phyloP scores from a whole-genome alignment of 106 monocot species.

The Dioscorea dumetorum region DNA sequence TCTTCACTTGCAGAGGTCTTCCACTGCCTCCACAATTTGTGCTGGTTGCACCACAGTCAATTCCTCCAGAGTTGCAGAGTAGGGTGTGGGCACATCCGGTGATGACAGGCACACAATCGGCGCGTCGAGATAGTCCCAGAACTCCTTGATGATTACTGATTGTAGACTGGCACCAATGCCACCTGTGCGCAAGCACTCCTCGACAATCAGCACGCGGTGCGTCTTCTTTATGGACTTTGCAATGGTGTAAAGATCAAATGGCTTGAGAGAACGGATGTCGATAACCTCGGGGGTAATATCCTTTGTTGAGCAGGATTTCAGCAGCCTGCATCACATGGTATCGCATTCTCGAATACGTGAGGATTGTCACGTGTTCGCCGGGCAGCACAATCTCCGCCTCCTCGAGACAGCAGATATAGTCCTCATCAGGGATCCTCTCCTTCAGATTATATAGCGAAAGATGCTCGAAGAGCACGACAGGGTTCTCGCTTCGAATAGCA shows the following conservation, averaged over 20 bases:
- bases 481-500: slow-evolving; percentile 42
- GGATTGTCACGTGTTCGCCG: slow-evolving; percentile 85
- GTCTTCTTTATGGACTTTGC: slow-evolving; percentile 93
- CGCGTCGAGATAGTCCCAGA: slow-evolving; percentile 93
- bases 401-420: slow-evolving; percentile 27
- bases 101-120: slow-evolving; percentile 78
- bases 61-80: slow-evolving; percentile 82
- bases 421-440: no score
- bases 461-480: slow-evolving; percentile 40
- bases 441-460: slow-evolving; percentile 36
- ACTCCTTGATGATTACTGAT: slow-evolving; percentile 84
- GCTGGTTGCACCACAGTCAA: slow-evolving; percentile 91
- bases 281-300: slow-evolving; percentile 97
- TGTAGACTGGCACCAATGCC: slow-evolving; percentile 89
- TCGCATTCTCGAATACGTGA: slow-evolving; percentile 78
- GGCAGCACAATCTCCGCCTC: slow-evolving; percentile 95
- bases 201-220: slow-evolving; percentile 82
- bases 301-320: slow-evolving; percentile 40
- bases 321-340: slow-evolving; percentile 84
- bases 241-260: slow-evolving; percentile 87
- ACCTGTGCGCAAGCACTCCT: no score
- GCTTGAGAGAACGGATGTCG: slow-evolving; percentile 88
- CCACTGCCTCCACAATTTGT: slow-evolving; percentile 88
- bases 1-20: slow-evolving; percentile 35
- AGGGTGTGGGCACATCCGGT: slow-evolving; percentile 94